Base-by-base conservation (phyloP, 164 flowering plant species). In the Umbellularia californica region DNA sequence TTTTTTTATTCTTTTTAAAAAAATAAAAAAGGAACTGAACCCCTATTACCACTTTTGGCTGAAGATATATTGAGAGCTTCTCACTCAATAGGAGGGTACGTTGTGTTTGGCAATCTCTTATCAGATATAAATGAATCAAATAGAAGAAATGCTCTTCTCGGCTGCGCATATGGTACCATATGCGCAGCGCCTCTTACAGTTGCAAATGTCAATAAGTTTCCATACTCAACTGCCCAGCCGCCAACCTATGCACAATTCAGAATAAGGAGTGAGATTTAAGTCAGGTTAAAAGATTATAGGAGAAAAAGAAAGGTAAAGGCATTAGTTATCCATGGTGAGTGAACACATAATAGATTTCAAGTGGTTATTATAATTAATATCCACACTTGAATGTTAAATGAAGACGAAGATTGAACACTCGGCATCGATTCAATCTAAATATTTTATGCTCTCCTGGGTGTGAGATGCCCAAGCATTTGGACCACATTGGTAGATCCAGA, bases 151-250 rank as follows among this genome's bases (percentile, higher is more conserved):
- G 99, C 97, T 78, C 98, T 88, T 77, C 92, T 82, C 13, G 99
- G 99, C 78, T 91, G 97, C 64, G 99, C 84, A 74, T 87, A 92
- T 3, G 99, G 98, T 15, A 93, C 98, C 99, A 93, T 96, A 83
- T 96, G 99, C 58, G 97, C 87, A 71, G 99, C 99, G 28, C 97
- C 99, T 77, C 99, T 87, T 13, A 96, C 99, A 1, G 98, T 96
- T 7, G 95, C 94, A 83, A 96, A 96, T 0, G 95, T 96, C 84
- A 93, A 74, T 52, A 90, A 5, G 47, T 91, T 88, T 69, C 98
- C 99, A 72, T 96, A 93, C 79, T 96, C 98, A 13, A 87, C 89
- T 25, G 74, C 85, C 98, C 97, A 96, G 20, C 99, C 99, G 71
- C 92, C 99, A 15, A 92, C 99, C 98, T 95, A 41, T 20, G 60